A percentile compares a stretch with the other conserved stretches of the same genome.
Conservation (phyloP, 306 rosid genomes). For the Oemleria cerasiformis region DNA sequence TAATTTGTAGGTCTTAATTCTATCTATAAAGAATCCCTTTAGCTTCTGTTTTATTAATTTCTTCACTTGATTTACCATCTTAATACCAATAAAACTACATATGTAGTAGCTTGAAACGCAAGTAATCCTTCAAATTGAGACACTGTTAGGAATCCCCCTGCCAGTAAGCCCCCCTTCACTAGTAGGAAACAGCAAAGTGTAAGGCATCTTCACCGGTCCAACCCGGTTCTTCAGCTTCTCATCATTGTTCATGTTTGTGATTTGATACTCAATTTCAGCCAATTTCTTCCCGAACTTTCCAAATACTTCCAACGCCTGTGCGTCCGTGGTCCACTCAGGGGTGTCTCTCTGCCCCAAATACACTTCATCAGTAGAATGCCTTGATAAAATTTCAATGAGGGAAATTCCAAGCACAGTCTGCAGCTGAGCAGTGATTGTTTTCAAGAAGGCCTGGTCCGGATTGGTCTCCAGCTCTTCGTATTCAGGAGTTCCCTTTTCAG, state of each 20-base stretch:
- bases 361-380: constrained; percentile 56
- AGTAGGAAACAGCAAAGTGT: constrained; percentile 67
- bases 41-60: no score
- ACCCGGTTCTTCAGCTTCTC: constrained; percentile 47
- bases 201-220: constrained; percentile 66
- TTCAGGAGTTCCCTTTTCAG: constrained; percentile 48
- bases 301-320: constrained; percentile 45
- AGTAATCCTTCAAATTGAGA: constrained; percentile 41
- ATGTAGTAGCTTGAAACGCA: background rate
- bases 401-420: constrained; percentile 49
- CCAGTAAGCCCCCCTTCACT: constrained; percentile 62
- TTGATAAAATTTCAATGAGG: constrained; percentile 56
- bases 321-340: constrained; percentile 64
- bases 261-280: constrained; percentile 47
- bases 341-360: constrained; percentile 53
- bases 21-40: no score
- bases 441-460: constrained; percentile 42
- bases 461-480: constrained; percentile 43
- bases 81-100: background rate
- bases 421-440: constrained; percentile 53
- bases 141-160: constrained; percentile 83
- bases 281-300: constrained; percentile 45
- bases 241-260: constrained; percentile 45
- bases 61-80: background rate
- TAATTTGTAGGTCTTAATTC: no score